Base-by-base conservation (phyloP, 208 protist genomes). In the Leishmania amazonensis region DNA sequence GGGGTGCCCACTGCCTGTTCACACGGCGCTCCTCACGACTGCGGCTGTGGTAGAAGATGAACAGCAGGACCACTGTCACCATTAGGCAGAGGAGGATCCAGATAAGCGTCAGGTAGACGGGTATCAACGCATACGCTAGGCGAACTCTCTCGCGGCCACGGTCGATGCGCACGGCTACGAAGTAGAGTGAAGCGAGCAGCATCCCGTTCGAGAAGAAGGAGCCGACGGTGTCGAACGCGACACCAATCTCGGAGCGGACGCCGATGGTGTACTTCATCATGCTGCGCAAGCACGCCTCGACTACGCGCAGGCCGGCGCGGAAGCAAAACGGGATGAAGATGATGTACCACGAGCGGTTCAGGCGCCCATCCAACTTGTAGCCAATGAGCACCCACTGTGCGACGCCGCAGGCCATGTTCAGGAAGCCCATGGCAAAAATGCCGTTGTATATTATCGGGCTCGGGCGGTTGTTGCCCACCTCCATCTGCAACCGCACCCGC, bases 141-240 rank as follows among this genome's bases (percentile, higher is more conserved):
- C 79, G 81, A 1, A 89, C 83, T 77, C 75, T 79, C 17, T 80
- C 47, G 51, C 80, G 86, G 7, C 92, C 95, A 17, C 85, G 90
- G 76, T 91, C 84, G 42, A 97, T 89, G 60, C 90, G 91, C 31
- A 93, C 93, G 31, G 88, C 92, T 65, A 93, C 88, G 81, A 97
- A 93, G 86, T 96, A 97, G 11, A 97, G 85, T 35, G 93, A 94
- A 49, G 89, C 79, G 51, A 97, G 85, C 49, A 96, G 70, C 49
- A 93, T 87, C 79, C 95, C 92, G 81, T 97, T 96, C 42, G 86
- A 83, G 78, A 96, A 95, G 82, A 97, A 95, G 71, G 95, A 93
- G 74, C 91, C 90, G 24, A 97, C 72, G 21, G 89, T 94, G 85
- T 96, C 93, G 76, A 97, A 97, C 45, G 87, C 88, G 57, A 97